Conservation (phyloP, 1,139 yeast genomes). For the Yarrowia galli region DNA sequence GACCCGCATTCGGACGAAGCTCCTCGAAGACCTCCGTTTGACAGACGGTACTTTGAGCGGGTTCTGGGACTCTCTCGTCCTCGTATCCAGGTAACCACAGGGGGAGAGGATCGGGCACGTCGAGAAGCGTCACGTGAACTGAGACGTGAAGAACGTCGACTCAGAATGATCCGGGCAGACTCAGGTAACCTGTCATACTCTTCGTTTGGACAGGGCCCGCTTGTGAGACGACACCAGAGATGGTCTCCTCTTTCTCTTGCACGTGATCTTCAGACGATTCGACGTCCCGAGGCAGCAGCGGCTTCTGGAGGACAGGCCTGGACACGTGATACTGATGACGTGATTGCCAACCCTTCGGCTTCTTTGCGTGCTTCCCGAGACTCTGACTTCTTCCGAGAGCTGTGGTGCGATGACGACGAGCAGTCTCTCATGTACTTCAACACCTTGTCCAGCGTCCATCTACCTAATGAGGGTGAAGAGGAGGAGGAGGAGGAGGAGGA, state of each 20-base stretch:
- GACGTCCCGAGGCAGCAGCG: conserved; percentile 5
- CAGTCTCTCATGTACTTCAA: conserved; percentile 38
- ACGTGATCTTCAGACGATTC: conserved; percentile 8
- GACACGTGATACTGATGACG: conserved; percentile 15
- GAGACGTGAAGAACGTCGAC: conserved; percentile 27
- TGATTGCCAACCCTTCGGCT: neutral
- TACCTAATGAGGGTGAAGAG: conserved; percentile 18
- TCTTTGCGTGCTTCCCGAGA: conserved; percentile 20
- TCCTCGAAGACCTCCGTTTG: conserved; percentile 24
- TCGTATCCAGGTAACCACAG: conserved; percentile 17
- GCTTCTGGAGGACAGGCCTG: conserved; percentile 5
- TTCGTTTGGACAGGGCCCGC: conserved; percentile 21
- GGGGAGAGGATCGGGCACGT: conserved; percentile 11
- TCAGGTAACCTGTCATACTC: conserved; percentile 13
- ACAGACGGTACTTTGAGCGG: conserved; percentile 32
- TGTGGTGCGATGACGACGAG: conserved; percentile 33
- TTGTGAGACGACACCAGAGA: conserved; percentile 18
- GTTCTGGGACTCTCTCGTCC: conserved; percentile 22
- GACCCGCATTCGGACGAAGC: conserved; percentile 19
- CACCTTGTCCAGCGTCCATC: conserved; percentile 30
- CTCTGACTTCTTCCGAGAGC: conserved; percentile 19
- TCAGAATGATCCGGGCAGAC: conserved; percentile 31
- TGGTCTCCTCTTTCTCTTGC: conserved; percentile 28
- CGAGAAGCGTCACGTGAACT: conserved; percentile 28
- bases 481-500: conserved; percentile 15